Base-by-base conservation (phyloP, 305 asterid species). In the Solanum chacoense region DNA sequence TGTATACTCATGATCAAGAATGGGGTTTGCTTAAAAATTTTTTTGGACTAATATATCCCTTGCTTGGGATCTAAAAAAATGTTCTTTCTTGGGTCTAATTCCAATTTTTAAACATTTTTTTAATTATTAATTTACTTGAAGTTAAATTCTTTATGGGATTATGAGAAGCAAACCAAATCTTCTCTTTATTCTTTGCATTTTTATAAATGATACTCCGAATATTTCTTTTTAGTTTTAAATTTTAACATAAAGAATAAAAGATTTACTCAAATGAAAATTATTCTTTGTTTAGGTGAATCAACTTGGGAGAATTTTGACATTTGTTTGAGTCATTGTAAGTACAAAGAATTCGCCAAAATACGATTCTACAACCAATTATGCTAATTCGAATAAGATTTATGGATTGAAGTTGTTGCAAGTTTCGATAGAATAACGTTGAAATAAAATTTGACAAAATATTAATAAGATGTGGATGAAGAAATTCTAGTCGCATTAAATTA, bases 1-100 rank as follows among this genome's bases (percentile, higher is more conserved):
- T 72, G 55, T 24, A 63, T 87, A 91, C 91, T 91, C 67, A 87
- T 91, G 91, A 90, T 89, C 37, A 63, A 11, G 77, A 78, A 90
- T 76, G 91, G 85, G n/a, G 34, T 26, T 69, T 84, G 80, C 29
- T 87, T 24, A 34, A 50, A 29, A 24, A 22, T 0, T 18, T 22
- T 81, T 42, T 81, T 29, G 40, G 86, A 45, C 87, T 65, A 20
- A 78, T 40, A 55, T 88, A 87, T 38, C 87, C 89, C 34, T 71
- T 89, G 73, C 67, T 90, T 87, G 73, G 75, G 92, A 77, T 89
- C 88, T 85, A 87, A 78, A 89, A 59, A 87, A 36, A 83, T 88
- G 89, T 76, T 80, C 36, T 83, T 88, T 85, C 88, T 87, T 79
- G 88, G 88, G 85, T 85, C 87, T 85, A 16, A 37, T 67, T 40